Evolutionary conservation across 1,284 basidiomycete species (phyloP).

Genomic region (Gastroboletus turbinatus): DNA sequence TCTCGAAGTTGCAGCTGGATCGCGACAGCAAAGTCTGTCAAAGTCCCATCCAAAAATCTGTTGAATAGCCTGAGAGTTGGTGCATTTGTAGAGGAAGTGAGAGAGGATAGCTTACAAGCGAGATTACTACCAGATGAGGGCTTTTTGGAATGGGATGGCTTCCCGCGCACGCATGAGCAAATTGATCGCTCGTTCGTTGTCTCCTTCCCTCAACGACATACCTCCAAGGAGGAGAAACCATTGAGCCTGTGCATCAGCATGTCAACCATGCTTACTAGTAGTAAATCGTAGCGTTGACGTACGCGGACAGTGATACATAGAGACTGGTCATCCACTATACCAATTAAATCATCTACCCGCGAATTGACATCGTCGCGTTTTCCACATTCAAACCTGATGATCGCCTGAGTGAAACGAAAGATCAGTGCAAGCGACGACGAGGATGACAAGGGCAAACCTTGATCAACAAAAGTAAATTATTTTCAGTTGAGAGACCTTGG

Average conservation of each 20-base stretch:
- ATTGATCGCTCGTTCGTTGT: neutral
- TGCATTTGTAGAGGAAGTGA: fast-evolving
- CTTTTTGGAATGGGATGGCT: neutral
- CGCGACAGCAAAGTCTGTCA: neutral
- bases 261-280: neutral
- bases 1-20: too few relatives aligned
- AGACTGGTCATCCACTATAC: too few relatives aligned
- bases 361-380: neutral
- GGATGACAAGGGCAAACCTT: neutral
- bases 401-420: neutral
- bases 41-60: constrained; percentile 1
- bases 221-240: neutral
- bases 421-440: neutral
- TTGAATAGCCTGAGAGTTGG: neutral
- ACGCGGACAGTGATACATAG: neutral
- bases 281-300: neutral
- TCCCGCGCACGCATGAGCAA: neutral
- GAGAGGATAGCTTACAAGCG: neutral
- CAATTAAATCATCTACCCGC: neutral
- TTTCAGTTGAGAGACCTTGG: neutral
- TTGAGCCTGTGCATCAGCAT: neutral
- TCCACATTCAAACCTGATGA: neutral
- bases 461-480: neutral
- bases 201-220: neutral
- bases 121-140: neutral